phyloP scores from a whole-genome alignment of 352 stramenopile species.

The Phytophthora sp. region DNA sequence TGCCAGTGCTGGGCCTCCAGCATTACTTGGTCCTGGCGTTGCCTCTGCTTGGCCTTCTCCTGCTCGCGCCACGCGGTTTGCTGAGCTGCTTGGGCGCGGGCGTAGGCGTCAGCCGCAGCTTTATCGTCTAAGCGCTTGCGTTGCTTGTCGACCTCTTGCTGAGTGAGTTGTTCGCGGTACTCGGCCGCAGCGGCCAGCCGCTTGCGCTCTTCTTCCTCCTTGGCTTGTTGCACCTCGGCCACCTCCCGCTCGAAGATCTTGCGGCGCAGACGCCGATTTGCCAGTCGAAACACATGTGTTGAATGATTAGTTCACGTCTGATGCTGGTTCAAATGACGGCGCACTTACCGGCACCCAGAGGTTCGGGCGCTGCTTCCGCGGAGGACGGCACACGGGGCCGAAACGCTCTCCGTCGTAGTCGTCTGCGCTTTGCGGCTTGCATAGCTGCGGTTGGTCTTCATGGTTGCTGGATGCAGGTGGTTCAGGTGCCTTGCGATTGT shows the following conservation, averaged over 20 bases:
- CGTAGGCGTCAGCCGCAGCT: slow-evolving; percentile 44
- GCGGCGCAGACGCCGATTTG: background rate
- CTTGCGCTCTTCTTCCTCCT: slow-evolving; percentile 50
- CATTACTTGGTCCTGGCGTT: slow-evolving; percentile 38
- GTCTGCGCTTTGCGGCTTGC: slow-evolving; percentile 20
- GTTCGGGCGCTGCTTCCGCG: slow-evolving; percentile 53
- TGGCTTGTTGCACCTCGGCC: slow-evolving; percentile 57
- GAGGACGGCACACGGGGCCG: slow-evolving; percentile 50
- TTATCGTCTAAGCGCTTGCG: slow-evolving; percentile 36
- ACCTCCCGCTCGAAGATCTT: slow-evolving; percentile 70
- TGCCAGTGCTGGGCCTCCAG: slow-evolving; percentile 53
- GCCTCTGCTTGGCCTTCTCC: slow-evolving; percentile 42
- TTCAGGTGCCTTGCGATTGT: slow-evolving; percentile 3
- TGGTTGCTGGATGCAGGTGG: background rate
- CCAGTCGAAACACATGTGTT: background rate
- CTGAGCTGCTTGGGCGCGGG: slow-evolving; percentile 44
- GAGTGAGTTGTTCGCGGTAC: slow-evolving; percentile 47
- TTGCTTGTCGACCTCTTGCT: slow-evolving; percentile 53
- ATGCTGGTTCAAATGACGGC: no score
- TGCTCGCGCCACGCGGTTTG: slow-evolving; percentile 49
- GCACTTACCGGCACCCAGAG: slow-evolving; percentile 58
- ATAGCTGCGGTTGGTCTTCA: background rate
- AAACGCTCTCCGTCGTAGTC: slow-evolving; percentile 74
- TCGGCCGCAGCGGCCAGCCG: slow-evolving; percentile 44
- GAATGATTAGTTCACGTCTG: no score